Evolutionary conservation across 768 basidiomycete genomes (phyloP).

Genomic region (Leccinum longicurvipes): DNA sequence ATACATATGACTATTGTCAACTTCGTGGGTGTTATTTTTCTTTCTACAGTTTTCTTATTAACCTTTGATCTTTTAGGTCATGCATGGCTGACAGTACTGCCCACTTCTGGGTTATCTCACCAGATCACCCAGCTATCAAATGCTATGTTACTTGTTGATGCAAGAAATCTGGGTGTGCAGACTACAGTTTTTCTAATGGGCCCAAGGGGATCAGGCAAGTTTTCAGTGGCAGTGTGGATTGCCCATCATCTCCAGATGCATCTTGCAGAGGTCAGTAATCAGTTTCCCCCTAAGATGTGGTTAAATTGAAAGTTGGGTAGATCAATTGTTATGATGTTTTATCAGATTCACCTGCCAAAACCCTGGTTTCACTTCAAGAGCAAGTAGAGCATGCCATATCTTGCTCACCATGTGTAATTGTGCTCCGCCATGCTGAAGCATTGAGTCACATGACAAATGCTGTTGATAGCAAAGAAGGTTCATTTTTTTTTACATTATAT

Average conservation of each 20-base stretch:
- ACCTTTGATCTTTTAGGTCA: slow-evolving; percentile 22
- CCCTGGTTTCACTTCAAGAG: slow-evolving; percentile 67
- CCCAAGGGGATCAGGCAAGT: slow-evolving; percentile 78
- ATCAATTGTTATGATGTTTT: slow-evolving; percentile 83
- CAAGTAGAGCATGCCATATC: slow-evolving; percentile 72
- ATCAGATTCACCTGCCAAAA: slow-evolving; percentile 73
- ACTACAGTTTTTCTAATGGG: slow-evolving; percentile 79
- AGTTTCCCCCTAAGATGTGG: neutral
- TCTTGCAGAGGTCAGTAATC: slow-evolving; percentile 59
- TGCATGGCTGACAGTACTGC: neutral
- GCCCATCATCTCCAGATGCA: slow-evolving; percentile 71
- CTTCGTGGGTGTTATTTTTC: slow-evolving; percentile 40
- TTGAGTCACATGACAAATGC: slow-evolving; percentile 59
- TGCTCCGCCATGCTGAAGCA: slow-evolving; percentile 80
- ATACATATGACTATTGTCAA: slow-evolving; percentile 45
- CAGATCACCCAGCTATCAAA: slow-evolving; percentile 56
- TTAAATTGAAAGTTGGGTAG: slow-evolving; percentile 37
- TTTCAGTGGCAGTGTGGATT: slow-evolving; percentile 53
- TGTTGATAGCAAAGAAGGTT: slow-evolving; percentile 62
- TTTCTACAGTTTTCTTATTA: neutral
- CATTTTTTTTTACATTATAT: neutral
- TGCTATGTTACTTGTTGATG: slow-evolving; percentile 55
- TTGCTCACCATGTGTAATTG: slow-evolving; percentile 82
- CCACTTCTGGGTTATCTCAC: slow-evolving; percentile 33
- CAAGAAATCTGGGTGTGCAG: slow-evolving; percentile 58